Evolutionary conservation across 441 rosid species (phyloP).

Genomic region (Brassica balearica): DNA sequence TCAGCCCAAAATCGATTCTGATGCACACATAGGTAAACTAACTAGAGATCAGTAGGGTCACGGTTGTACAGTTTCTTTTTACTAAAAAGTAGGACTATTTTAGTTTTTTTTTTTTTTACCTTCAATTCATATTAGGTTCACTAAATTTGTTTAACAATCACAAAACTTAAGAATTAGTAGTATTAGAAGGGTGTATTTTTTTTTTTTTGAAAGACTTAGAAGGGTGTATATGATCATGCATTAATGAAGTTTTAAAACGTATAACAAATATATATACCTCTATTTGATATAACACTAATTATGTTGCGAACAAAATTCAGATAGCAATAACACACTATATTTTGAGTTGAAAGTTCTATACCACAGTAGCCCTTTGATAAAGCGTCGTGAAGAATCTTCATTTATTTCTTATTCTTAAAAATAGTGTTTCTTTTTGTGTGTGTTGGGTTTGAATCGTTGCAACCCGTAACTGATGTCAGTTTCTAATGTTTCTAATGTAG

Average conservation of each 20-base stretch:
- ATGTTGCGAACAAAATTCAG: background rate
- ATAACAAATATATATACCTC: background rate
- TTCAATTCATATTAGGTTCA: background rate
- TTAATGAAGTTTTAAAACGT: background rate
- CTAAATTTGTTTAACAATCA: background rate
- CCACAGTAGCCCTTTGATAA: background rate
- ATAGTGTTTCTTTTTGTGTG: background rate
- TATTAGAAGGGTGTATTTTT: no score
- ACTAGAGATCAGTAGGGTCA: background rate
- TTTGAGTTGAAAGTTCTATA: background rate
- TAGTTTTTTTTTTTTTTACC: background rate
- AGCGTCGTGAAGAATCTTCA: background rate
- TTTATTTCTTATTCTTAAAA: no score
- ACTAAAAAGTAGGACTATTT: background rate
- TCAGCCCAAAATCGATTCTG: background rate
- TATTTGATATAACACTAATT: background rate
- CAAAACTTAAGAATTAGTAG: background rate
- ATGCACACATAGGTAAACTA: background rate
- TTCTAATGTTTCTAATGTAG: background rate
- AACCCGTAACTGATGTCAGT: background rate
- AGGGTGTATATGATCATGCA: background rate
- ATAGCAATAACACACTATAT: background rate
- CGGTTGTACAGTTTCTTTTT: background rate
- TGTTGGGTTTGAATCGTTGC: background rate
- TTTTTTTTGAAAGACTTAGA: background rate